Conservation (phyloP, 257 asterid genomes). For the Solanum clarkiae region DNA sequence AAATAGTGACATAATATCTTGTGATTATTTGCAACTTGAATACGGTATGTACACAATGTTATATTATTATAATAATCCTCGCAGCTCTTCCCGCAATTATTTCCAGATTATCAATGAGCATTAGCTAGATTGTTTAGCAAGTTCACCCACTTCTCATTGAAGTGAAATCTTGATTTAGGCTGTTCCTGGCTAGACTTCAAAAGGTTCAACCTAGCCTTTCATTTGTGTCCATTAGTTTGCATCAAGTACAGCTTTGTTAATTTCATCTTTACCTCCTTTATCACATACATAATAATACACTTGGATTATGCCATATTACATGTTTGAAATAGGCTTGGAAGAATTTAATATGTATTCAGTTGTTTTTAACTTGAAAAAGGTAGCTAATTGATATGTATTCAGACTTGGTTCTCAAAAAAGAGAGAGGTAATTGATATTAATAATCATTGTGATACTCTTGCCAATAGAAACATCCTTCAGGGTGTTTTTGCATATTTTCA, state of each 20-base stretch:
- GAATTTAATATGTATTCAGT: neutral
- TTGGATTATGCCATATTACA: neutral
- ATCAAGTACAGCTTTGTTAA: neutral
- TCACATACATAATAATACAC: neutral
- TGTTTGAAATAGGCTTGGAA: neutral
- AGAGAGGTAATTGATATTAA: neutral
- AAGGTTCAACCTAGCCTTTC: neutral
- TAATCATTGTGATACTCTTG: neutral
- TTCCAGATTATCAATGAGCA: neutral
- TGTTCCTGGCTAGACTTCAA: neutral
- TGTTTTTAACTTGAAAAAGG: neutral
- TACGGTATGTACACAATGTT: neutral
- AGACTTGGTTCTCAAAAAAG: neutral
- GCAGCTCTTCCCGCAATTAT: neutral
- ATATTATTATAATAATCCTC: neutral
- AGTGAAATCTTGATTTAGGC: neutral
- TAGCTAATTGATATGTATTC: neutral
- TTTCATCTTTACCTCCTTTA: neutral
- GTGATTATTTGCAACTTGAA: neutral
- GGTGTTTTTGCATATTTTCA: neutral
- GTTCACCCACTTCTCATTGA: neutral
- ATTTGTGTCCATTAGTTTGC: neutral
- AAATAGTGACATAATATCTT: neutral
- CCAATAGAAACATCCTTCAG: neutral
- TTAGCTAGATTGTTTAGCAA: neutral